Evolutionary conservation across 257 asterid species (phyloP), one percentile per base, ranked within the genome.

Genomic region (Scutellaria minor): DNA sequence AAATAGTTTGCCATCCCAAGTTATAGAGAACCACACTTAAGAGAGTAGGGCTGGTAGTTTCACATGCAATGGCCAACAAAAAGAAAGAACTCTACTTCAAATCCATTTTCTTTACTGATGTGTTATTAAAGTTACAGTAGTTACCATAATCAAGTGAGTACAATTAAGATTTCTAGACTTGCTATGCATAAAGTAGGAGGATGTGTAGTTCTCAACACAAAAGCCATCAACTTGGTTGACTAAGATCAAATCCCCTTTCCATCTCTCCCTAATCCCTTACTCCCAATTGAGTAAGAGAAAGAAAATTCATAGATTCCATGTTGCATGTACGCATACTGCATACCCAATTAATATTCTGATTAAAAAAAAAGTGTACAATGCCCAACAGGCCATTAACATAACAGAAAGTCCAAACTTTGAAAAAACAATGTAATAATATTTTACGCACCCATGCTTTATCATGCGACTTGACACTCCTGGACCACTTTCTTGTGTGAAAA

Each of bases 201-300:
- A 0, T 6, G 40, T 39, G 13, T 18, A 18, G 37, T 15, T 13
- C 47, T 20, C 45, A 27, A 24, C 58, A 47, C 11, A 7, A 27
- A 48, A 27, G 58, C 31, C 53, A 50, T 48, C 7, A 37, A 37
- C 53, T 68, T 37, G 39, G 5, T 6, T 45, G 50, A 41, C n/a
- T 55, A 31, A 66, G 56, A 51, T 66, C 46, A 66, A 48, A 66
- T 27, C 13, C 71, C 47, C 41, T 39, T 9, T 15, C 53, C 39
- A 31, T 47, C 14, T 22, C 61, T 55, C 45, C 48, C 12, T 6
- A 67, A 37, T 15, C 51, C 51, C 42, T 31, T 14, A 5, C 64
- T 58, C 8, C 45, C 37, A 3, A 53, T 58, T 6, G 44, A 6
- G 20, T 9, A 27, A 5, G 35, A 58, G 18, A 58, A 31, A 27